Evolutionary conservation across 306 rosid species (phyloP).

Genomic region (Alnus rubra): DNA sequence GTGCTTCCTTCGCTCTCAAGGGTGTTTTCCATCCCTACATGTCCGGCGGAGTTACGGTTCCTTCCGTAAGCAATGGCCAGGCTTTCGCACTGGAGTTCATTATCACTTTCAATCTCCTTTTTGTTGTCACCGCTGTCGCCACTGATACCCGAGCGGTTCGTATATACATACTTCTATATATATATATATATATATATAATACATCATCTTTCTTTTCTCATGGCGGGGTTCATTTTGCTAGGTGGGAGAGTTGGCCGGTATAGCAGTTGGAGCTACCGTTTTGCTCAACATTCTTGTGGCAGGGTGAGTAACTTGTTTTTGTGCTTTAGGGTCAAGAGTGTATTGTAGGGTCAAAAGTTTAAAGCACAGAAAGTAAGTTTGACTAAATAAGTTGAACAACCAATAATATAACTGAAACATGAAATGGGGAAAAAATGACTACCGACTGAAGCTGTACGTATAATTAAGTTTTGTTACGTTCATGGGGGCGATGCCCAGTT

Average conservation of each 20-base stretch:
- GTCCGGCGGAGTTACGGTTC: slow-evolving; percentile 83
- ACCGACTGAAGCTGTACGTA: no score
- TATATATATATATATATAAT: no score
- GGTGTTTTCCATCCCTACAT: slow-evolving; percentile 69
- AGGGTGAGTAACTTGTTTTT: slow-evolving; percentile 46
- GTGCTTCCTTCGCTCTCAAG: slow-evolving; percentile 80
- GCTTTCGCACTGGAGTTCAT: slow-evolving; percentile 85
- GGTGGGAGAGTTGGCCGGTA: slow-evolving; percentile 93
- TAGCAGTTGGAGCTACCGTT: slow-evolving; percentile 91
- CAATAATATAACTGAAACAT: no score
- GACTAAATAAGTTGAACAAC: no score
- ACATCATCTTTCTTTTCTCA: background rate
- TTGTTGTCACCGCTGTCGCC: slow-evolving; percentile 92
- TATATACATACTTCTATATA: background rate
- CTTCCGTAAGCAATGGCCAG: slow-evolving; percentile 54
- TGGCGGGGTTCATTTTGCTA: background rate
- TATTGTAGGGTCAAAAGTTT: no score
- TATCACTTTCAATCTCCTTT: slow-evolving; percentile 82
- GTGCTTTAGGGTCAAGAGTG: no score
- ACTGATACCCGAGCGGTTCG: slow-evolving; percentile 85
- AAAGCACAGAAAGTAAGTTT: no score
- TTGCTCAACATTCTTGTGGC: slow-evolving; percentile 82
- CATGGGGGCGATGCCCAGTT: no score
- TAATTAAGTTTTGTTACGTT: no score
- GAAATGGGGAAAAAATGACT: no score